Percentiles rank a stretch among this genome's conserved stretches.
Conservation (phyloP, 176 grass and related monocot species). For the Avena sativa region DNA sequence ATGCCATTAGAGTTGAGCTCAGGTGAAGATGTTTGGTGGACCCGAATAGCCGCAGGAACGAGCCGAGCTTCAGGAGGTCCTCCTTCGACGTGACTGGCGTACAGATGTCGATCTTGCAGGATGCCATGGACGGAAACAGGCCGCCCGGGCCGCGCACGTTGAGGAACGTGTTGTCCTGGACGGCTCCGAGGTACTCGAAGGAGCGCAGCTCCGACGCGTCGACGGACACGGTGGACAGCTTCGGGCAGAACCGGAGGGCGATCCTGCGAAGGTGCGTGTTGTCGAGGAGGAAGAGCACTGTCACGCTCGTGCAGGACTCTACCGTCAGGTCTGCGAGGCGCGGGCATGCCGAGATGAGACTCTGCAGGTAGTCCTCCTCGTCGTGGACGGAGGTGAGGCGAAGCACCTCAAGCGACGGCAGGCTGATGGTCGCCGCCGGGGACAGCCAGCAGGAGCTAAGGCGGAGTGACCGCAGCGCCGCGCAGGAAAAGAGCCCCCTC, state of each 20-base stretch:
- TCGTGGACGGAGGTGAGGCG: background rate
- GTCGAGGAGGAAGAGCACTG: background rate
- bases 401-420: background rate
- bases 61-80: background rate
- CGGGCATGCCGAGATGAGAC: conserved; percentile 9
- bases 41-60: conserved; percentile 14
- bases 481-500: background rate
- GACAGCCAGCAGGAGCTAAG: background rate
- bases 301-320: background rate
- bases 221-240: background rate
- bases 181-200: conserved; percentile 22
- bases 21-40: background rate
- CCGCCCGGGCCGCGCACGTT: background rate
- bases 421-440: background rate
- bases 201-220: background rate
- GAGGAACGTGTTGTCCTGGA: background rate
- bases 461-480: background rate
- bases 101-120: background rate
- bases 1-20: background rate
- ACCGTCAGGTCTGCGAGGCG: conserved; percentile 17
- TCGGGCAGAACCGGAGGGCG: conserved; percentile 4
- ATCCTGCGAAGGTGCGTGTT: background rate
- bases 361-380: background rate
- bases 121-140: background rate
- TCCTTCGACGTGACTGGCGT: too few species aligned